Evolutionary conservation across 805 yeast genomes (phyloP).

Genomic region (Metschnikowia lunata): DNA sequence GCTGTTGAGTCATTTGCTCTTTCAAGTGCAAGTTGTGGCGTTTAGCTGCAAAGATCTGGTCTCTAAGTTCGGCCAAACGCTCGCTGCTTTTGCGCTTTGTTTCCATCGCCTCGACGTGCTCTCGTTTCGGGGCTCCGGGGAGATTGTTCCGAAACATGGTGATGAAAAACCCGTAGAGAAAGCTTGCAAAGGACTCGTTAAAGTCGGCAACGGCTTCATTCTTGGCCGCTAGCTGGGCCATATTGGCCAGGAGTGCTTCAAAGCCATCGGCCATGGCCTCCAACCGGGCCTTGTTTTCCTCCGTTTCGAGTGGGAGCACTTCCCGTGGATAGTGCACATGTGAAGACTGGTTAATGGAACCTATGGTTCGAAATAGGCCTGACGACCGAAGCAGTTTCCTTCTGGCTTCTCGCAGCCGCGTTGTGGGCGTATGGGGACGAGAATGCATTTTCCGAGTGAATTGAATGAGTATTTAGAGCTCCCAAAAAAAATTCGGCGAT

Average conservation of each 20-base stretch:
- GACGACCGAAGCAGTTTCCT: conserved; percentile 23
- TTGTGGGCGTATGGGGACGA: conserved; percentile 11
- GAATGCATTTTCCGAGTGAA: background rate
- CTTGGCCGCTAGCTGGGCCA: conserved; percentile 51
- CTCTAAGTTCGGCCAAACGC: conserved; percentile 21
- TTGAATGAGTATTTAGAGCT: too few species aligned
- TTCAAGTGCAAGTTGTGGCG: conserved; percentile 17
- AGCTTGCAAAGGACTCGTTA: conserved; percentile 75
- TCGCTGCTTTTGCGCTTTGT: conserved; percentile 19
- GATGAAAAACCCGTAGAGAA: conserved; percentile 73
- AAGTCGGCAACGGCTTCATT: conserved; percentile 60
- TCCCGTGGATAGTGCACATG: conserved; percentile 43
- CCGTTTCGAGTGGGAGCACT: conserved; percentile 39
- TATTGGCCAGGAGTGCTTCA: conserved; percentile 53
- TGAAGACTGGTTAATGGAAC: conserved; percentile 35
- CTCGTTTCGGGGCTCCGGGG: conserved; percentile 36
- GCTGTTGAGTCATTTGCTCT: conserved; percentile 10
- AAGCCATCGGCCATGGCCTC: conserved; percentile 38
- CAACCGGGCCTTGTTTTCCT: conserved; percentile 37
- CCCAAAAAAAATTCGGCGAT: too few species aligned
- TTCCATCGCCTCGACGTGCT: conserved; percentile 30
- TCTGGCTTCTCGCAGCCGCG: conserved; percentile 9
- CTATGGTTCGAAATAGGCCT: conserved; percentile 18
- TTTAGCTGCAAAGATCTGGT: conserved; percentile 18
- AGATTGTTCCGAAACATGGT: conserved; percentile 89